Percentiles rank a stretch among this genome's conserved stretches.
Evolutionary conservation across 805 yeast species (phyloP).

Genomic region (Candida caryicola): DNA sequence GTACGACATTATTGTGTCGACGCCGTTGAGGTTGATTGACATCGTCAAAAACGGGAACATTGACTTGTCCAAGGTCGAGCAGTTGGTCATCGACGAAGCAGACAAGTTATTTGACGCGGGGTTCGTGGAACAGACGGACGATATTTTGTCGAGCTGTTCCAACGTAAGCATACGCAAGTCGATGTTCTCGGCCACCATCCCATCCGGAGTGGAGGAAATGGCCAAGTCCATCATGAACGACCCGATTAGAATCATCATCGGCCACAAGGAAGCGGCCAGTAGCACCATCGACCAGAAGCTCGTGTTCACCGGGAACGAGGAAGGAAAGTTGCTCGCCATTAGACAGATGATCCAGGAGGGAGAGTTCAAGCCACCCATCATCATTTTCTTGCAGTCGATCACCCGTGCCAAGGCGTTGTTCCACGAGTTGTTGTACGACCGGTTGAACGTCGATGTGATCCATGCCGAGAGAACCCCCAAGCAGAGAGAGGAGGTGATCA

Average conservation of each 20-base stretch:
- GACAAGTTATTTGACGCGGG: conserved; percentile 87
- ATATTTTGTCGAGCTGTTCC: conserved; percentile 61
- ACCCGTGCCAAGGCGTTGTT: conserved; percentile 92
- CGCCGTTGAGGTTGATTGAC: conserved; percentile 87
- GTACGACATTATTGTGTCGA: conserved; percentile 78
- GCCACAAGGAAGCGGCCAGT: conserved; percentile 92
- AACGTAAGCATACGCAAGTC: conserved; percentile 58
- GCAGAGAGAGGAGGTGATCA: conserved; percentile 83
- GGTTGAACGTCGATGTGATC: conserved; percentile 88
- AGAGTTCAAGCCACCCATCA: conserved; percentile 87
- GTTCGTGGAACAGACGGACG: conserved; percentile 89
- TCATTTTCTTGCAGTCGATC: conserved; percentile 88
- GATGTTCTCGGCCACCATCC: conserved; percentile 93
- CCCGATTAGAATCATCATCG: conserved; percentile 83
- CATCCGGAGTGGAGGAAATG: conserved; percentile 86
- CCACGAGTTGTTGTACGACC: conserved; percentile 90
- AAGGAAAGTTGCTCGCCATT: conserved; percentile 90
- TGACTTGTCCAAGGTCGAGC: conserved; percentile 64
- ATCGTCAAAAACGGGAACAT: conserved; percentile 60
- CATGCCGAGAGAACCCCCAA: conserved; percentile 90
- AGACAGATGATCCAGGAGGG: conserved; percentile 84
- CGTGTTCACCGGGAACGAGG: conserved; percentile 87
- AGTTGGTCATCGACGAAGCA: conserved; percentile 89
- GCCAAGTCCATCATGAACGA: conserved; percentile 83
- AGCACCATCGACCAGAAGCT: conserved; percentile 76